phyloP scores from a whole-genome alignment of 2,329 filamentous ascomycete genomes.

The Fusarium sp. region DNA sequence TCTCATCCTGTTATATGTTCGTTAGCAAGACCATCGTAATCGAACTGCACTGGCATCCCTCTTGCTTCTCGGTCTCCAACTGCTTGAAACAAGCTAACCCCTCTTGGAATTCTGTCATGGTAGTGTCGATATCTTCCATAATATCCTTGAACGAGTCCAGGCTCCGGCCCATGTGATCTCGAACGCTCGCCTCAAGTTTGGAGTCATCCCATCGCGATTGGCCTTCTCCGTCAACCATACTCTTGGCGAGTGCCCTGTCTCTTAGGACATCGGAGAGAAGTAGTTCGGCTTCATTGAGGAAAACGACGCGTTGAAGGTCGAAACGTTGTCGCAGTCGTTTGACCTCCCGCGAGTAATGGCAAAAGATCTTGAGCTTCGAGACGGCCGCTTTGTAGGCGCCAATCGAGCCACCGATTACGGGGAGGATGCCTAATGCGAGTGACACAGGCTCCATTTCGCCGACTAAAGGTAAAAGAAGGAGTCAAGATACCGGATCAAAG shows the following conservation, averaged over 20 bases:
- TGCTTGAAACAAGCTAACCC: not conserved
- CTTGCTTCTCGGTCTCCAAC: not conserved
- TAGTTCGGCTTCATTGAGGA: slow-evolving; percentile 1
- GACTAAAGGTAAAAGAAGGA: not conserved
- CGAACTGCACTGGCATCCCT: not conserved
- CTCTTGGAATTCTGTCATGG: not conserved
- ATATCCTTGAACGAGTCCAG: not conserved
- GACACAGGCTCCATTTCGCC: not conserved
- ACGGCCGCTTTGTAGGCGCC: not conserved
- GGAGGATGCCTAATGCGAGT: slow-evolving; percentile 1
- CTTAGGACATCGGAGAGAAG: not conserved
- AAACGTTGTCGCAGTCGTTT: not conserved
- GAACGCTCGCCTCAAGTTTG: not conserved
- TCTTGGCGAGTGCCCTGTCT: not conserved
- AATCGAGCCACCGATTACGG: not conserved
- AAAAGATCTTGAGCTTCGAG: not conserved
- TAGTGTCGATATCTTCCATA: not conserved
- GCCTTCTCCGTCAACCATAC: not conserved
- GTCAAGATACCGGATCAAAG: not conserved
- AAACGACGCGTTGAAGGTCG: not conserved
- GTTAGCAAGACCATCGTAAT: not conserved
- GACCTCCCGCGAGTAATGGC: slow-evolving; percentile 5
- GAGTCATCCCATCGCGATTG: not conserved
- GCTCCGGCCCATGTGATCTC: not conserved
- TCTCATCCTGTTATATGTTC: not conserved